Conservation (phyloP, 1,284 basidiomycete genomes). For the Cutaneotrichosporon cavernicola region DNA sequence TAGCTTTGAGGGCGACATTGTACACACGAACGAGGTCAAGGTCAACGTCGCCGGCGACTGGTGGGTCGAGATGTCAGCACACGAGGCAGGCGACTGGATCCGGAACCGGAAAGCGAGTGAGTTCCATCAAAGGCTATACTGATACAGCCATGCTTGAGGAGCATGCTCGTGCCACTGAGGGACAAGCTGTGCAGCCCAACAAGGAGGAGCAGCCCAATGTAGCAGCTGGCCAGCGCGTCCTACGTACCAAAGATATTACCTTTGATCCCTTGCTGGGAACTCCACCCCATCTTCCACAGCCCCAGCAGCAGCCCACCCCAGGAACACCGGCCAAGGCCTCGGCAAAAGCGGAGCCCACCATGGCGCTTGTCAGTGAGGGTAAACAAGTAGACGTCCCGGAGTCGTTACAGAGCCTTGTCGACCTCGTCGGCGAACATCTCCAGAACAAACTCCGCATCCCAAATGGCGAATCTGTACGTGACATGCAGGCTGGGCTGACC, state of each 20-base stretch:
- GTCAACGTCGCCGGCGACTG: conserved; percentile 36
- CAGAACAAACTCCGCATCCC: conserved; percentile 21
- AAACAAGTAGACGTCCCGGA: conserved; percentile 16
- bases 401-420: conserved; percentile 23
- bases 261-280: conserved; percentile 22
- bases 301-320: background rate
- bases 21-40: conserved; percentile 41
- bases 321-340: background rate
- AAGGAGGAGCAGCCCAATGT: background rate
- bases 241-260: conserved; percentile 7
- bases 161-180: conserved; percentile 30
- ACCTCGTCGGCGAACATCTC: conserved; percentile 24
- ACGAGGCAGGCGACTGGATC: conserved; percentile 41
- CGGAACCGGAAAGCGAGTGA: conserved; percentile 35
- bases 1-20: conserved; percentile 34
- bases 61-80: conserved; percentile 47
- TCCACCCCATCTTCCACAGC: background rate
- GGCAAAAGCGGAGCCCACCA: background rate
- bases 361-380: conserved; percentile 4
- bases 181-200: conserved; percentile 8
- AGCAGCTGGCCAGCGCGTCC: background rate
- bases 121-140: conserved; percentile 13
- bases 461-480: conserved; percentile 2
- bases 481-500: conserved; percentile 4
- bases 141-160: conserved; percentile 29